Evolutionary conservation across 2,329 filamentous ascomycete species (phyloP), one percentile per base, ranked within the genome.

Genomic region (Fusarium oligoseptatum): DNA sequence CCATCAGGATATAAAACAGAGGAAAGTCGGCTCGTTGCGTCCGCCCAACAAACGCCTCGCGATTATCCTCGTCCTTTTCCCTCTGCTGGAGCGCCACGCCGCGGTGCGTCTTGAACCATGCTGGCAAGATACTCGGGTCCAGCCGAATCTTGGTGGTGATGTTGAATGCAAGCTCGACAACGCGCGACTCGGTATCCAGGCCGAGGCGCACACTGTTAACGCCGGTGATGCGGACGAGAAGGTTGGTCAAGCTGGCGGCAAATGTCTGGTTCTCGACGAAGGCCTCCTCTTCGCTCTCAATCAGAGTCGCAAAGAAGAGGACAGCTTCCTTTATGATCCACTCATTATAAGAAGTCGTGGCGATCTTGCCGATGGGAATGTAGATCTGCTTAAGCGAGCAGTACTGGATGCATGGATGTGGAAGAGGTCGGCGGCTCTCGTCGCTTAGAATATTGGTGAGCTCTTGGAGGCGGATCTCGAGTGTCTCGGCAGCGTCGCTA

Each of bases 261-360:
- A 99, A 99, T 64, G 91, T 88, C 36, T 92, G 90, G 79, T 94
- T 97, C 80, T 97, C 94, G 57, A 98, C 91, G 79, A 98, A 97
- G 39, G 95, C 95, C 81, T 98, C 97, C 84, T 98, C 95, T 83
- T 98, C 97, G 82, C 95, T 97, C 84, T 99, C 97, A 78, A 98
- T 94, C 73, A 99, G 88, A 17, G 95, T 95, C 67, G 94, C 95
- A 83, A 98, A 98, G 80, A 98, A 92, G 45, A 92, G 87, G 41
- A 98, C 93, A 29, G 94, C 93, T 80, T 96, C 94, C 74, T 93
- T 92, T 76, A 98, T 93, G 79, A 98, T 92, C 80, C 91, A 92
- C 78, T 97, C 93, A 82, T 97, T 94, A 81, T 94, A 93, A 36
- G 94, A 95, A 0, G 93, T 92, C 3, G 94, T 91, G 3, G 95